Evolutionary conservation across 2,329 filamentous ascomycete genomes (phyloP), one percentile per base, ranked within the genome.

Genomic region (Ophiocordyceps camponoti-rufipedis): DNA sequence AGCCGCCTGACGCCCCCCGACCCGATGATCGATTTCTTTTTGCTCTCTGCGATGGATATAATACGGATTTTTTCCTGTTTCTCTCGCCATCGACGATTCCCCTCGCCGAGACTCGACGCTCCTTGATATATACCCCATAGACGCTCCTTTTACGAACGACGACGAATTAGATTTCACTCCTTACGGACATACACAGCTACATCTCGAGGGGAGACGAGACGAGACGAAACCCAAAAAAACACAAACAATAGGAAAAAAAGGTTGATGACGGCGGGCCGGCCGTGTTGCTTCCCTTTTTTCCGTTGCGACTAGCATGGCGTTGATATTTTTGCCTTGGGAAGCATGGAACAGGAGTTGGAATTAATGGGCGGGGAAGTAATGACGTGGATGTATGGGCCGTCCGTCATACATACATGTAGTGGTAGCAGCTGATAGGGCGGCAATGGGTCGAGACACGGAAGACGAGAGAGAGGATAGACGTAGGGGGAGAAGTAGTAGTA

Each of bases 121-220:
- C 59, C 54, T 43, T 55, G 54, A 59, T 55, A 56, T 51, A 49
- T 48, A 52, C 52, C 45, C 46, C 41, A 46, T 50, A 48, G 48
- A 53, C 55, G 51, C 51, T 61, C 58, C 56, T 59, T 61, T 58
- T 59, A 58, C 54, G 41, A 66, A 66, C 32, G 32, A 35, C 32
- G 32, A 35, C 12, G 32, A 35, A 64, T 59, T 23, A 63, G 55
- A 49, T 44, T 45, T 29, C 49, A 49, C 47, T 49, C 49, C 49
- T 46, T 50, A 46, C 45, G 49, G 49, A 50, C 41, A 3, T 23
- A 23, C 23, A 23, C 23, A 23, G 5, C 23, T 23, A 23, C 23
- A 23, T n/a, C 23, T 23, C 23, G 23, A 23, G 23, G 23, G 23
- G 23, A 23, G 23, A 23, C 23, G 23, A 23, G 23, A 23, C 23